Conservation (phyloP, 805 yeast species). For the Yueomyces sp. region DNA sequence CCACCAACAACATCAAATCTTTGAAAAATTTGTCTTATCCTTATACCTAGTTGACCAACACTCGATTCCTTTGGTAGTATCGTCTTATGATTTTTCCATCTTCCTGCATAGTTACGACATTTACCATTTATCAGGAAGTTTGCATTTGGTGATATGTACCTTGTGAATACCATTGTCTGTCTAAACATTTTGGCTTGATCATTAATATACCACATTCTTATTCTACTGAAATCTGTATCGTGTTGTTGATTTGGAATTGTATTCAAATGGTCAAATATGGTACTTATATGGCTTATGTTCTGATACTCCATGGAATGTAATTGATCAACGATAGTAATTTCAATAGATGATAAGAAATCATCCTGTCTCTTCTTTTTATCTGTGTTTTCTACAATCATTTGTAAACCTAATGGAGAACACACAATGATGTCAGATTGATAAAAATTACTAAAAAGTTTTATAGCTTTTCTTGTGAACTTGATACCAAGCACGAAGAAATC, state of each 20-base stretch:
- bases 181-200: conserved; percentile 62
- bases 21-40: conserved; percentile 54
- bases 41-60: conserved; percentile 52
- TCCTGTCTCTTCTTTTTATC: conserved; percentile 45
- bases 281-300: conserved; percentile 78
- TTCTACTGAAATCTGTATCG: conserved; percentile 80
- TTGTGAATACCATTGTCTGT: conserved; percentile 69
- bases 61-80: conserved; percentile 36
- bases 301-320: conserved; percentile 83
- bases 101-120: conserved; percentile 46
- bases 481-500: conserved; percentile 88
- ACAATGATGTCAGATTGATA: conserved; percentile 75
- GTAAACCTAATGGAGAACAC: conserved; percentile 86
- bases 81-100: conserved; percentile 39
- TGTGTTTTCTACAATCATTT: conserved; percentile 59
- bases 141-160: conserved; percentile 68
- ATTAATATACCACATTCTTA: conserved; percentile 85
- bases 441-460: conserved; percentile 74
- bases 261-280: conserved; percentile 57
- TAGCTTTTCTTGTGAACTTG: conserved; percentile 76
- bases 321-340: conserved; percentile 66
- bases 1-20: conserved; percentile 43
- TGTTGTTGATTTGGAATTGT: conserved; percentile 60
- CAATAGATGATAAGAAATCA: conserved; percentile 84
- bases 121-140: conserved; percentile 42